Base-by-base conservation (phyloP, 2,329 filamentous ascomycete species). In the Didymella pomorum region DNA sequence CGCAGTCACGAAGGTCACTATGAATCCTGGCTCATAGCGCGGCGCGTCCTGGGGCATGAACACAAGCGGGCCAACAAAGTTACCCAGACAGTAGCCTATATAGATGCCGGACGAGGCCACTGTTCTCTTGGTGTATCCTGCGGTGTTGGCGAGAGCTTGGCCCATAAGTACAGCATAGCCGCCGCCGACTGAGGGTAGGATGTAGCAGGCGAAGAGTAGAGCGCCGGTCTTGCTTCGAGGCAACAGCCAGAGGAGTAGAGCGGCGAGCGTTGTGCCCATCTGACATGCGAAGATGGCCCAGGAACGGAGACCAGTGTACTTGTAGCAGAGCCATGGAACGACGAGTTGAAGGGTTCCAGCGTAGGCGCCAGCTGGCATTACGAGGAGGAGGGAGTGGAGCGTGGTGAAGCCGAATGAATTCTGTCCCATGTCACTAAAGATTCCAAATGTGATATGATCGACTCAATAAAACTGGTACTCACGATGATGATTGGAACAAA, bases 161-260 rank as follows among this genome's bases (percentile, higher is more conserved):
- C 39, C 39, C 74, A 84, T 82, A 0, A 83, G 68, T 5, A 83
- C 78, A 0, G 79, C 81, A 58, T 84, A 84, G 0, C 78, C 80
- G 3, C 75, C 80, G 2, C 76, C 76, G 21, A 71, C 70, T 12
- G 77, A 79, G 0, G 81, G 78, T 5, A 84, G 64, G 39, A 83
- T 82, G 44, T 79, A 80, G 9, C 76, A 75, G 0, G 78, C 82
- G 60, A 83, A 83, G 0, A 84, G 66, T 1, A 81, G 61, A 0
- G 75, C 81, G 0, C 81, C 81, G 5, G 71, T 79, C 11, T 73
- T 69, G 5, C 63, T 64, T 18, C 56, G 53, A 14, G 62, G 62
- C 7, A 67, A 43, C 3, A 58, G 51, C 64, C 62, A 67, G 1
- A 67, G 60, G 5, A 82, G 72, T 1, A 81, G 60, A 3, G 74